Evolutionary conservation across 2,329 filamentous ascomycete species (phyloP), one percentile per base, ranked within the genome.

Genomic region (Diaporthe eres): DNA sequence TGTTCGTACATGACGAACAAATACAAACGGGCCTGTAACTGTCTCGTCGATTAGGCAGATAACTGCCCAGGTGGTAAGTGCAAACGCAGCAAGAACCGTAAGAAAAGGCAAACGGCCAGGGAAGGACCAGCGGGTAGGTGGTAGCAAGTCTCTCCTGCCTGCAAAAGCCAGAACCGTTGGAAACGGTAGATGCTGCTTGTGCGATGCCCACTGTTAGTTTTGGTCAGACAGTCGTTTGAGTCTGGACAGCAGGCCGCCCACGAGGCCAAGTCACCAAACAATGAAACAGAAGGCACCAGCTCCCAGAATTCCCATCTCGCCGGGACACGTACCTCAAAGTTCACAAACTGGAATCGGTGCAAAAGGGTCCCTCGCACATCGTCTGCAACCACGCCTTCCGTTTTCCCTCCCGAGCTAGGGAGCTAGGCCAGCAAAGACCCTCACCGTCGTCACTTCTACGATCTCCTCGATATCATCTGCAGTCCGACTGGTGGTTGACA

Each of bases 251-350:
- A 51, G 22, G 9, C 4, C 10, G 22, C 22, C 10, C 6, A 3
- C 9, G 15, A 22, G 3, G 9, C 0, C 2, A 51, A 13, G 0
- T 2, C 22, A 51, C 49, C n/a, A 25, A 1, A 13, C 0, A 51
- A 10, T 25, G n/a, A 51, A 51, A 9, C 49, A 25, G 22, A n/a
- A 51, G 10, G 49, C 49, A 25, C 22, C 8, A 49, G 47, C 3
- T 17, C 8, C 19, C 19, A 49, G 0, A 49, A 0, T 49, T 0
- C 8, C 19, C 47, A 49, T 9, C 8, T 49, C 8, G 3, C 47
- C n/a, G 47, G 17, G 6, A 39, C 2, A 0, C 17, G 1, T 9
- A 22, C 47, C 8, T 49, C 1, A 9, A 22, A 1, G 10, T 22
- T 22, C 7, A 15, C 47, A 49, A n/a, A 3, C 19, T 49, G 47